These are phyloP conservation scores for Tylopilus microsporus DNA, from an alignment of 1,284 basidiomycete species.

Conservation along the genomic window DNA sequence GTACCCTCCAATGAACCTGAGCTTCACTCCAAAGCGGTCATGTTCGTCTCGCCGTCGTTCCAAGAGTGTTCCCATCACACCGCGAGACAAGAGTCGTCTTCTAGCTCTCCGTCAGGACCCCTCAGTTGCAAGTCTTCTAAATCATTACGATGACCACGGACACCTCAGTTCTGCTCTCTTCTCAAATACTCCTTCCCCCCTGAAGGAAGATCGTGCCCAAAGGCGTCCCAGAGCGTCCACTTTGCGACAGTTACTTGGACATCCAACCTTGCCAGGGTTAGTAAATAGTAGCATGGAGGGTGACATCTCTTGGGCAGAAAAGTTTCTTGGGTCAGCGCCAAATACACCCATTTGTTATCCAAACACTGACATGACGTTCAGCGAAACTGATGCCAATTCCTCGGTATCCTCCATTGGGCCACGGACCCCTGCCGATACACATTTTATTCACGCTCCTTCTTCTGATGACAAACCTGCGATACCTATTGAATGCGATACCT, in stretches of 20 bases:
- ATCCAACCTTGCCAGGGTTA: constrained; percentile 37
- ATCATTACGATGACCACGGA: constrained; percentile 69
- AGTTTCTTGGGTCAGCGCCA: constrained; percentile 55
- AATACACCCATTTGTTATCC: neutral
- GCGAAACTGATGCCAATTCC: constrained; percentile 45
- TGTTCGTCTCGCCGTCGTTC: constrained; percentile 29
- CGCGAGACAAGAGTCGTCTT: constrained; percentile 52
- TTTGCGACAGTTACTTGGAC: constrained; percentile 62
- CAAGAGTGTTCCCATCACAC: constrained; percentile 32
- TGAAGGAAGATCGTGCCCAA: constrained; percentile 45
- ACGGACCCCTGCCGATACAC: constrained; percentile 40
- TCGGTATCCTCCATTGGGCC: constrained; percentile 46
- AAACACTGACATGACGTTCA: constrained; percentile 21
- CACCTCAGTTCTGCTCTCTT: constrained; percentile 56
- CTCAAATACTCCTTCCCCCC: constrained; percentile 51
- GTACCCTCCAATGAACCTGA: constrained; percentile 39
- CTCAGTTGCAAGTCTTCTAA: constrained; percentile 66
- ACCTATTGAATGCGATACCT: constrained; percentile 44
- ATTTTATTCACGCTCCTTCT: constrained; percentile 33
- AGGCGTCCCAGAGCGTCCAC: constrained; percentile 62
- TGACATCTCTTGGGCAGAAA: constrained; percentile 78
- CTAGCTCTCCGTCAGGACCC: constrained; percentile 65
- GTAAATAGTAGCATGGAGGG: constrained; percentile 44
- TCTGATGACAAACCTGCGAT: constrained; percentile 35
- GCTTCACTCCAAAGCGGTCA: constrained; percentile 25